These are phyloP conservation scores for Apiotrichum akiyoshidainum DNA, from an alignment of 1,284 basidiomycete species.

Conservation along the genomic window DNA sequence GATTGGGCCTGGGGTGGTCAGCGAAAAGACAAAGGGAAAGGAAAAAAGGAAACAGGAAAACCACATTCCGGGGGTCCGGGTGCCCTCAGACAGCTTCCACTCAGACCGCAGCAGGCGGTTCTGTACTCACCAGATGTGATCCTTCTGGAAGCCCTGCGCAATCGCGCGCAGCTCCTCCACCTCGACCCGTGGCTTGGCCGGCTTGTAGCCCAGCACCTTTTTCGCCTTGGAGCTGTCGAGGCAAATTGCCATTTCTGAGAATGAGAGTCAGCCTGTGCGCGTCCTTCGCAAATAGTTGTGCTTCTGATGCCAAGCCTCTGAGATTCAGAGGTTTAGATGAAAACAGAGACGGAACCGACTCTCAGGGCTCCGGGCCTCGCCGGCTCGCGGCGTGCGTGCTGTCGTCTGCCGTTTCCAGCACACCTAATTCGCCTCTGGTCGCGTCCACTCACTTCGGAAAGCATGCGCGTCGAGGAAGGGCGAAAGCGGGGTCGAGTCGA, in stretches of 20 bases:
- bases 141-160: slow-evolving; percentile 44
- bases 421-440: background rate
- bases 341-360: too few species aligned
- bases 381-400: too few species aligned
- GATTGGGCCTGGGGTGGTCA: too few species aligned
- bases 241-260: slow-evolving; percentile 56
- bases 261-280: background rate
- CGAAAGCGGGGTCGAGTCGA: slow-evolving; percentile 69
- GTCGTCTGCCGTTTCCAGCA: too few species aligned
- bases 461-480: slow-evolving; percentile 77
- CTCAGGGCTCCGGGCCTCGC: background rate
- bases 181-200: slow-evolving; percentile 58
- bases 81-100: too few species aligned
- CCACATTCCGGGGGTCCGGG: too few species aligned
- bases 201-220: slow-evolving; percentile 63
- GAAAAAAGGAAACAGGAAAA: too few species aligned
- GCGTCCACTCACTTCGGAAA: slow-evolving; percentile 39
- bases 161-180: slow-evolving; percentile 40
- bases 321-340: too few species aligned
- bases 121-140: slow-evolving; percentile 41
- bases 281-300: slow-evolving; percentile 4
- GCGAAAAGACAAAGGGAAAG: too few species aligned
- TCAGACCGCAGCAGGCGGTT: too few species aligned
- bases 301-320: background rate
- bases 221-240: slow-evolving; percentile 45